Evolutionary conservation across 495 filamentous ascomycete species (phyloP), one percentile per base, ranked within the genome.

Genomic region (Penicillium roqueforti): DNA sequence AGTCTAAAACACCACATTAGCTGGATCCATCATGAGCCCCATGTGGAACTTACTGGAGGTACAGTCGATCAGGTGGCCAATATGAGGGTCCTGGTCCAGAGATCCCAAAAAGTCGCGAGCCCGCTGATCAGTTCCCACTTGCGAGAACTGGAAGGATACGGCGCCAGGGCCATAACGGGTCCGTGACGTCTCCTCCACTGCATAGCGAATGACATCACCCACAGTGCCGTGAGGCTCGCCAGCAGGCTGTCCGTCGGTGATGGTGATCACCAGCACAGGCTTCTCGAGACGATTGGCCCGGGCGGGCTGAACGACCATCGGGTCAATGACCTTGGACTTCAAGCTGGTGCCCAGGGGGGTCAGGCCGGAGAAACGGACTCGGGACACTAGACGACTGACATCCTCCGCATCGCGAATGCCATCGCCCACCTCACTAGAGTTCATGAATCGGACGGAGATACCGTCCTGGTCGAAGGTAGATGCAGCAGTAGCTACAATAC

Each of bases 401-500:
- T 87, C 79, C n/a, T 76, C 71, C 14, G 81, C 80, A 44, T 57
- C 79, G 41, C 71, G 73, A 56, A 89, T 80, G 14, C 76, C 74
- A 60, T 87, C 79, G 8, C 72, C 73, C 28, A 57, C 37, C 37
- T 78, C 65, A 46, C 55, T 53, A 4, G 71, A 74, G 67, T 89
- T 89, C 86, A 89, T 87, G 72, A 88, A 88, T 18, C 86, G 82
- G 28, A 88, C 74, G 13, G 75, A 79, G 54, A 89, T 83, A 26
- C 86, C 86, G 66, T 89, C 86, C 23, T 81, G 69, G 57, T 89
- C 86, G 54, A 89, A 89, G 19, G 86, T 80, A 10, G 83, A 81
- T 8, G 83, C 84, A 1, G 83, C 83, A 36, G 77, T 82, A 10
- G 84, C 81, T 20, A 87, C 82, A 10, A 79, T 76, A 7, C 75